phyloP scores from a whole-genome alignment of 2,329 filamentous ascomycete species.

The Onygenales sp. region DNA sequence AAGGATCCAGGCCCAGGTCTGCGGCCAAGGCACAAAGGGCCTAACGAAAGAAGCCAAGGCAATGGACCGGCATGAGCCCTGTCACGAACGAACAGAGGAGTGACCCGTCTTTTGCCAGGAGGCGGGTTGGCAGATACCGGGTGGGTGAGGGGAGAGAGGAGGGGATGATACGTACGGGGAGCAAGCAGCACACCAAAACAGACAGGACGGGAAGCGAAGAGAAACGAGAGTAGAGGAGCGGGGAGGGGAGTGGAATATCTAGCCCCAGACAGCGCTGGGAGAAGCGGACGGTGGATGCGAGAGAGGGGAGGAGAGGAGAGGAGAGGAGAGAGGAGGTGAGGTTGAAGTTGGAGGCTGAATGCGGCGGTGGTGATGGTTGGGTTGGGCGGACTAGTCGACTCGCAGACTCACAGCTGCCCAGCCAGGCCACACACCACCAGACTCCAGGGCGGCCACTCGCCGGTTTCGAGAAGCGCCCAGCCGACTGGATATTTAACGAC shows the following conservation, averaged over 20 bases:
- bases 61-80: neutral
- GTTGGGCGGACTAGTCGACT: too few relatives aligned
- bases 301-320: neutral
- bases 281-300: neutral
- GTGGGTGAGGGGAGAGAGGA: neutral
- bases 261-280: neutral
- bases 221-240: conserved; percentile 1
- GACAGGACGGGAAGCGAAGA: conserved; percentile 5
- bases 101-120: neutral
- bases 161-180: neutral
- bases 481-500: neutral
- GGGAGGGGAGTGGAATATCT: neutral
- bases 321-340: neutral
- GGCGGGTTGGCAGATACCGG: neutral
- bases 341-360: neutral
- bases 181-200: too few relatives aligned
- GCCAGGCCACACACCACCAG: too few relatives aligned
- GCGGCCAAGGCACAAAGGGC: too few relatives aligned
- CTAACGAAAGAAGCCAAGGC: conserved; percentile 2
- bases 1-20: neutral
- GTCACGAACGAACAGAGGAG: neutral
- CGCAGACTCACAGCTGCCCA: neutral
- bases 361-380: too few relatives aligned
- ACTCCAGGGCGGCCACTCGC: conserved; percentile 1
- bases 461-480: conserved; percentile 7